Conservation (phyloP, 352 stramenopile genomes). For the Pilasporangium apinafurcum region DNA sequence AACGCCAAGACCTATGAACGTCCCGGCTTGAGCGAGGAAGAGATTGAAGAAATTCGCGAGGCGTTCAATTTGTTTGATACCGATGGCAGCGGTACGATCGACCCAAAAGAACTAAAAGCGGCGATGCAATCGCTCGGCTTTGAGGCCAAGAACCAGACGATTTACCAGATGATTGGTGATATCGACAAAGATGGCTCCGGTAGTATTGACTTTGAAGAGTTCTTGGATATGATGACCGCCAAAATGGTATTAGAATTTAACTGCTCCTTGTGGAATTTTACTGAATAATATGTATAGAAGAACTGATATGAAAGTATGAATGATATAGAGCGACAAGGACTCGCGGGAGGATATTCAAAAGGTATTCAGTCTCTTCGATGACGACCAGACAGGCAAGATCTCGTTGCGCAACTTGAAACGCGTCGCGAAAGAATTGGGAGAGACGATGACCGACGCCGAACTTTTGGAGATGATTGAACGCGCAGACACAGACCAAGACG, state of each 20-base stretch:
- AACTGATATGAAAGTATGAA: too few relatives aligned
- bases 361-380: constrained; percentile 97
- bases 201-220: constrained; percentile 96
- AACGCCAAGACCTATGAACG: constrained; percentile 91
- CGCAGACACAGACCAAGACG: constrained; percentile 93
- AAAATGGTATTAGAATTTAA: too few relatives aligned
- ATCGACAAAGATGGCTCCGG: constrained; percentile 95
- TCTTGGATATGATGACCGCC: constrained; percentile 95
- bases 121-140: constrained; percentile 96
- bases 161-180: constrained; percentile 97
- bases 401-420: constrained; percentile 96
- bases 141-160: constrained; percentile 96
- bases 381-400: constrained; percentile 97
- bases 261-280: too few relatives aligned
- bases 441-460: constrained; percentile 99
- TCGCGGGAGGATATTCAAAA: constrained; percentile 94
- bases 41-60: constrained; percentile 95
- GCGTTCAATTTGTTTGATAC: constrained; percentile 98
- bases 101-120: constrained; percentile 96
- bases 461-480: constrained; percentile 99
- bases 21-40: constrained; percentile 87
- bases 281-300: too few relatives aligned
- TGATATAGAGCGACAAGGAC: constrained; percentile 90
- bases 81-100: constrained; percentile 94
- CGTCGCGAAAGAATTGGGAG: constrained; percentile 97